These are phyloP conservation scores for Rhazya stricta DNA, from an alignment of 257 asterid species.

Conservation along the genomic window DNA sequence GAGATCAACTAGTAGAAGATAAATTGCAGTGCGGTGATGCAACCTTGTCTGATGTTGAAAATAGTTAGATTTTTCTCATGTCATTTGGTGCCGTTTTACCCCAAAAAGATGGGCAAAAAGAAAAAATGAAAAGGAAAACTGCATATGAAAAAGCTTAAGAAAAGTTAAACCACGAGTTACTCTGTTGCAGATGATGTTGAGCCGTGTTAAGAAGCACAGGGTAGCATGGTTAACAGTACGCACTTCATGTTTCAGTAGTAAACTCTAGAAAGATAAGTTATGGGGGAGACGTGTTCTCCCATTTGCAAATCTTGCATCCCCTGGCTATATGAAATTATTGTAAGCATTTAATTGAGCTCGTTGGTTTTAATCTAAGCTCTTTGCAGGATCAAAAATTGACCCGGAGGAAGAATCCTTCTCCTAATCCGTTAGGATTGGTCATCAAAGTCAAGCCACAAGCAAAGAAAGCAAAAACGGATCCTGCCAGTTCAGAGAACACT, in stretches of 20 bases:
- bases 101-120: no score
- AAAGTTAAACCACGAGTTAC: not conserved
- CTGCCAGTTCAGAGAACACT: conserved; percentile 22
- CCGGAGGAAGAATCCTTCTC: conserved; percentile 45
- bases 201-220: not conserved
- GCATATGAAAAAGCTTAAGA: no score
- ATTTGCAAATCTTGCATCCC: no score
- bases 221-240: no score
- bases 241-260: not conserved
- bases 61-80: not conserved
- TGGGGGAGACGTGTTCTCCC: not conserved
- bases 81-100: not conserved
- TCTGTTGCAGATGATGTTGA: not conserved
- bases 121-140: no score
- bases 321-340: not conserved
- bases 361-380: not conserved
- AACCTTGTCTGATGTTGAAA: not conserved
- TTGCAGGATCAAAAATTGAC: conserved; percentile 44
- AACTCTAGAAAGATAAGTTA: not conserved
- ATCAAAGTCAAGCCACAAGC: conserved; percentile 74
- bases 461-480: conserved; percentile 63
- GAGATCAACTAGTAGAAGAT: not conserved
- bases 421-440: conserved; percentile 45
- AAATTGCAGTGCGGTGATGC: not conserved
- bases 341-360: not conserved